Conservation (phyloP, 2,329 filamentous ascomycete genomes). For the Fusarium napiforme region DNA sequence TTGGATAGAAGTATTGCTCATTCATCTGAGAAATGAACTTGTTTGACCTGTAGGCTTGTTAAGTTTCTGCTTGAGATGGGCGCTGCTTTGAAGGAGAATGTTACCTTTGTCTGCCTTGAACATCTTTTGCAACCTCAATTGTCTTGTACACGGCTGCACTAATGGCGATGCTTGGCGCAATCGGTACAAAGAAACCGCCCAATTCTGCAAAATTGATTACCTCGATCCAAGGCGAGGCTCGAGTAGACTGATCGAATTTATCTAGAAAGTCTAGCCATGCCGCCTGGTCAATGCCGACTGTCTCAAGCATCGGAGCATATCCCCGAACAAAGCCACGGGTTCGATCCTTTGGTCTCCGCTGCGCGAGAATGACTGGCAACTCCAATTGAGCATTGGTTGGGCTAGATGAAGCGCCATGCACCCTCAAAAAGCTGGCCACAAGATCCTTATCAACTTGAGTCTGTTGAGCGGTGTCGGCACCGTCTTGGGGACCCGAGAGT, state of each 20-base stretch:
- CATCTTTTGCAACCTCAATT: constrained; percentile 4
- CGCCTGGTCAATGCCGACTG: neutral
- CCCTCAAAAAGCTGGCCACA: neutral
- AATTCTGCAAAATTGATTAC: constrained; percentile 18
- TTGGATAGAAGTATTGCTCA: constrained; percentile 63
- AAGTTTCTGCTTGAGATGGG: neutral
- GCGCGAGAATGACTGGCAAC: constrained; percentile 7
- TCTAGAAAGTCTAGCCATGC: constrained; percentile 18
- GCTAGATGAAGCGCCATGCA: neutral
- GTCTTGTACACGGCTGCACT: constrained; percentile 6
- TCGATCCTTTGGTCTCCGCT: constrained; percentile 15
- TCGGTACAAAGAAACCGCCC: constrained; percentile 5
- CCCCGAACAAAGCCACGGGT: constrained; percentile 19
- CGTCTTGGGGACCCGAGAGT: neutral
- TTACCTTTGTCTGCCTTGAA: constrained; percentile 14
- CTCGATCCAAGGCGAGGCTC: constrained; percentile 7
- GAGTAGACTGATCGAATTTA: constrained; percentile 14
- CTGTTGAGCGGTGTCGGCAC: neutral
- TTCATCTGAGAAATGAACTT: constrained; percentile 12
- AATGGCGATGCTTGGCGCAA: constrained; percentile 15
- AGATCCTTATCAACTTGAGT: constrained; percentile 1
- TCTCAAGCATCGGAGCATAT: constrained; percentile 7
- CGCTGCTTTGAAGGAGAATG: rapidly evolving
- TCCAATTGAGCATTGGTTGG: neutral
- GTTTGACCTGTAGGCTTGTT: neutral